Conservation (phyloP, 345 rosid species). For the Lenwebbia sp. region DNA sequence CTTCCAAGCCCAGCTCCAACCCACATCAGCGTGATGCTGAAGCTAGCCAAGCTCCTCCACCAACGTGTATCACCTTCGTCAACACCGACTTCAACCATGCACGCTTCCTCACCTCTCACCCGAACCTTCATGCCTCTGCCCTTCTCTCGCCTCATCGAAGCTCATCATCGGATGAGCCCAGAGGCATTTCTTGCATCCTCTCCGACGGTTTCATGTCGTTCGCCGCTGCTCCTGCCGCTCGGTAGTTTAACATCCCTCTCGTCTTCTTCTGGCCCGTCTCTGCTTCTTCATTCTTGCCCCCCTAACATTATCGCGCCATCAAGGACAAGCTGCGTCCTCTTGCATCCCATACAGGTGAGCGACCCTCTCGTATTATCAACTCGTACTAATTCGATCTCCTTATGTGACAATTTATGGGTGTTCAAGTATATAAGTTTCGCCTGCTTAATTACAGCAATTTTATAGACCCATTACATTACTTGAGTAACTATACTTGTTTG, state of each 20-base stretch:
- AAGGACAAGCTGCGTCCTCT: neutral
- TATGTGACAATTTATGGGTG: neutral
- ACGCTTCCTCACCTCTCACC: constrained; percentile 1
- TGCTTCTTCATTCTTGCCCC: neutral
- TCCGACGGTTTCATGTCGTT: neutral
- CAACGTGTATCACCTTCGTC: neutral
- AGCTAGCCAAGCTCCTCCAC: constrained; percentile 14
- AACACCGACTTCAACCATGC: constrained; percentile 8
- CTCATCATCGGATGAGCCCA: neutral
- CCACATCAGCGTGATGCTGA: constrained; percentile 11
- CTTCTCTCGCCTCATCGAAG: neutral
- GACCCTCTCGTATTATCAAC: neutral
- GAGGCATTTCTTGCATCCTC: neutral
- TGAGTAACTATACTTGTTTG: neutral
- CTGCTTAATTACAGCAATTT: neutral
- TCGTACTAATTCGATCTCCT: neutral
- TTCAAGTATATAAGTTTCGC: neutral
- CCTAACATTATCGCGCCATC: neutral
- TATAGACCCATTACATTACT: neutral
- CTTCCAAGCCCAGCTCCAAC: constrained; percentile 1
- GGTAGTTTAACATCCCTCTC: neutral
- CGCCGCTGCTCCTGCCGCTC: neutral
- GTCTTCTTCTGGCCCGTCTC: neutral
- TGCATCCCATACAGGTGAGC: constrained; percentile 3
- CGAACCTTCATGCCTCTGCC: neutral